These are phyloP conservation scores for Penicillium cosmopolitanum DNA, from an alignment of 495 filamentous ascomycete genomes.

Conservation along the genomic window DNA sequence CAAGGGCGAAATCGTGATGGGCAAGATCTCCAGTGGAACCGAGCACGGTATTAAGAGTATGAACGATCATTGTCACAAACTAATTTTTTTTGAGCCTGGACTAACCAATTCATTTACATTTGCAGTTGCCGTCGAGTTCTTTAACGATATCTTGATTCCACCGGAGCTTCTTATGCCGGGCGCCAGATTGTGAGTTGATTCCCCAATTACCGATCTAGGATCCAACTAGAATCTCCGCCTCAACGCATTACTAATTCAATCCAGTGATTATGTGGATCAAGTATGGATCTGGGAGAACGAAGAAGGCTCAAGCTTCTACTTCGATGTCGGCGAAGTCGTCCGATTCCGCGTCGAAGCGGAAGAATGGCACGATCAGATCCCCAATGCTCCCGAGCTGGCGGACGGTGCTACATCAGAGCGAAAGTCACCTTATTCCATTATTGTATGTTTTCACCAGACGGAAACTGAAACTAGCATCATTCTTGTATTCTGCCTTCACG, in stretches of 20 bases:
- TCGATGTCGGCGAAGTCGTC: slow-evolving; percentile 86
- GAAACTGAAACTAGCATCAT: neutral
- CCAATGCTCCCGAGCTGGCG: slow-evolving; percentile 62
- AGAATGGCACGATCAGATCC: slow-evolving; percentile 85
- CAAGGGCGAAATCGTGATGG: slow-evolving; percentile 85
- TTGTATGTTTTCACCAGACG: slow-evolving; percentile 45
- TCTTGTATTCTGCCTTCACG: neutral
- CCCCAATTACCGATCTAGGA: neutral
- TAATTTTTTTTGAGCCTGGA: neutral
- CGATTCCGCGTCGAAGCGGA: slow-evolving; percentile 83
- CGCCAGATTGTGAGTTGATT: slow-evolving; percentile 68
- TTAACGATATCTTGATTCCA: slow-evolving; percentile 85
- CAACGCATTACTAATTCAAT: slow-evolving; percentile 29
- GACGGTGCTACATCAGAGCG: slow-evolving; percentile 53
- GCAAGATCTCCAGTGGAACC: slow-evolving; percentile 73
- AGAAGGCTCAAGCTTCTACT: slow-evolving; percentile 72
- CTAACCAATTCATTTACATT: slow-evolving; percentile 7
- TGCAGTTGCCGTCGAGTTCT: slow-evolving; percentile 82
- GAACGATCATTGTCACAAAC: slow-evolving; percentile 19
- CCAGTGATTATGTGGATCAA: slow-evolving; percentile 68
- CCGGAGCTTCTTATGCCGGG: slow-evolving; percentile 68
- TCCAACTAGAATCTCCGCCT: neutral
- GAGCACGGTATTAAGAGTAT: slow-evolving; percentile 75
- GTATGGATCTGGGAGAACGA: slow-evolving; percentile 81
- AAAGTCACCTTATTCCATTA: slow-evolving; percentile 69